Percentiles rank a stretch among this genome's conserved stretches.
Evolutionary conservation across 192 early-diverging fungal species (phyloP).

Genomic region (Lobosporangium transversale): DNA sequence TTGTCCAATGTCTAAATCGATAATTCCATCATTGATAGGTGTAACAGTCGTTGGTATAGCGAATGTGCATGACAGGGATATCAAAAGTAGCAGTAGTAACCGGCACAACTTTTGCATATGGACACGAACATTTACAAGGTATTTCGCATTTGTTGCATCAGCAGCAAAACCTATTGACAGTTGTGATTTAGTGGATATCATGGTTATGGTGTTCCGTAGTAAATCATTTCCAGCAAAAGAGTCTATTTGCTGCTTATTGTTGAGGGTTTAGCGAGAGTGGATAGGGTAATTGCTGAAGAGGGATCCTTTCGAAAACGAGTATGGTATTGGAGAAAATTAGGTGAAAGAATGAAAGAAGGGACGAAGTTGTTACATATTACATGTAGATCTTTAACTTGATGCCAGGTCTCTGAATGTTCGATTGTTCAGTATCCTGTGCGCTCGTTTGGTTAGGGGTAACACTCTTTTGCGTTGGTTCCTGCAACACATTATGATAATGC

Average conservation of each 20-base stretch:
- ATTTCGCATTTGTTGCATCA: neutral
- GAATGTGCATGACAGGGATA: neutral
- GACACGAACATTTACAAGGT: neutral
- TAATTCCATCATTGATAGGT: constrained; percentile 4
- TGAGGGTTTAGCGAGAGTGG: too few relatives aligned
- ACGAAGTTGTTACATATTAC: too few relatives aligned
- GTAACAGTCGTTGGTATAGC: constrained; percentile 26
- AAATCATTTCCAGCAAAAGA: too few relatives aligned
- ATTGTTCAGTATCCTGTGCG: too few relatives aligned
- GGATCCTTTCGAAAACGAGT: neutral
- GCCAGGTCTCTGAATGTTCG: too few relatives aligned
- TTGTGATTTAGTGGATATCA: neutral
- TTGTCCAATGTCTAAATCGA: constrained; percentile 31
- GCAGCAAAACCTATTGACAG: neutral
- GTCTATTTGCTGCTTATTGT: too few relatives aligned
- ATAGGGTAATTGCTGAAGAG: too few relatives aligned
- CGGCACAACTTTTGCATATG: neutral
- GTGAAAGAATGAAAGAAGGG: neutral
- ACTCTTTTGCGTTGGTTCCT: too few relatives aligned
- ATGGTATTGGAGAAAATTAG: neutral
- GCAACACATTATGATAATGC: too few relatives aligned
- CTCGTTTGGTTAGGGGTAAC: too few relatives aligned
- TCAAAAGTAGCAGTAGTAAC: constrained; percentile 7
- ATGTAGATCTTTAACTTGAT: too few relatives aligned
- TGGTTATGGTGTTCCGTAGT: neutral